Percentiles rank a stretch among this genome's conserved stretches.
phyloP scores from a whole-genome alignment of 176 grass and related monocot species.

The Eragrostis nindensis region DNA sequence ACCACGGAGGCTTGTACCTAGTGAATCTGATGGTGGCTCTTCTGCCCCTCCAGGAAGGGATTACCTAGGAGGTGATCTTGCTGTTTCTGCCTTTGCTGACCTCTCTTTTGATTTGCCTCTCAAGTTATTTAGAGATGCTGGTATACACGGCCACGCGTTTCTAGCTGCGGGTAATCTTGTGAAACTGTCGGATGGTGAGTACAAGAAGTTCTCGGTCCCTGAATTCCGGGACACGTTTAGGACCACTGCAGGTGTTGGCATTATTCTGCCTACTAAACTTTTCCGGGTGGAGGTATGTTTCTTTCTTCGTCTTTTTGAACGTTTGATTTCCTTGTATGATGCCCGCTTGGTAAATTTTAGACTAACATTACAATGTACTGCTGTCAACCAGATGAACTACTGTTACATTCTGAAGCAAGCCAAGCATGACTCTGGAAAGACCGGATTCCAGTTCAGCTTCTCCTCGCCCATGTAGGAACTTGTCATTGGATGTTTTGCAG shows the following conservation, averaged over 20 bases:
- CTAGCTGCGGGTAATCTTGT: slow-evolving; percentile 69
- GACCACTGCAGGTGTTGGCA: slow-evolving; percentile 78
- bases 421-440: slow-evolving; percentile 81
- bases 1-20: slow-evolving; percentile 54
- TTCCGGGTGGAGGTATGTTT: slow-evolving; percentile 84
- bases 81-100: slow-evolving; percentile 89
- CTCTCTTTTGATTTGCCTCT: slow-evolving; percentile 87
- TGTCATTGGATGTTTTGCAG: background rate
- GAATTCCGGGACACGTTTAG: slow-evolving; percentile 64
- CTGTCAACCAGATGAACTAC: slow-evolving; percentile 81
- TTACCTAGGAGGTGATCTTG: slow-evolving; percentile 74
- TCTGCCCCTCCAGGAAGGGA: slow-evolving; percentile 49
- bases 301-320: background rate
- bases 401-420: slow-evolving; percentile 86
- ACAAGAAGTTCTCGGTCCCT: slow-evolving; percentile 62
- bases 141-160: slow-evolving; percentile 87
- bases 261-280: slow-evolving; percentile 87
- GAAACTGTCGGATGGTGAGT: slow-evolving; percentile 64
- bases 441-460: slow-evolving; percentile 93
- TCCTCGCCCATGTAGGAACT: slow-evolving; percentile 68
- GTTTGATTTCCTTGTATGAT: background rate
- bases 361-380: background rate
- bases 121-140: slow-evolving; percentile 74
- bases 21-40: slow-evolving; percentile 40
- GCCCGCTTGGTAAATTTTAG: background rate